Conservation (phyloP, 2,329 filamentous ascomycete genomes). For the Zalaria obscura region DNA sequence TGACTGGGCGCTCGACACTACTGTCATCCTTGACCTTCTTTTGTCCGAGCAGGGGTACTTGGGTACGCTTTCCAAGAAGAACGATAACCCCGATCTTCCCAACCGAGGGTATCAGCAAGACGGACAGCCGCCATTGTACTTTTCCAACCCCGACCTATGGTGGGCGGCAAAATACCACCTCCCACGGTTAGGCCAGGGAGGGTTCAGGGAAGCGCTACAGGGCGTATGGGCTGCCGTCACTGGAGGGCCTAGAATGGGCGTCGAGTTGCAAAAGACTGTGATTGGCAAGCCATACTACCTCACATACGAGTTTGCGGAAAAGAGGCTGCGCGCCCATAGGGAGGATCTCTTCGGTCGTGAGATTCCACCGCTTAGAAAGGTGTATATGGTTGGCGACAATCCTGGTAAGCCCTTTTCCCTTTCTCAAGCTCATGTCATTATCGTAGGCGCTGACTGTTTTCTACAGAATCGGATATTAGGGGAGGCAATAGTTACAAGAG, state of each 20-base stretch:
- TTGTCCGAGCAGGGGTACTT: conserved; percentile 65
- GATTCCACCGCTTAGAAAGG: conserved; percentile 43
- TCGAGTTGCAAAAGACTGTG: conserved; percentile 45
- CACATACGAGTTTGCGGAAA: conserved; percentile 78
- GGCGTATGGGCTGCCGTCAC: conserved; percentile 69
- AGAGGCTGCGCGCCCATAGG: conserved; percentile 50
- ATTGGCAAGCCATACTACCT: conserved; percentile 70
- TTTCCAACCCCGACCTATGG: conserved; percentile 78
- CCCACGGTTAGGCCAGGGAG: conserved; percentile 80
- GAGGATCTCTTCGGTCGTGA: conserved; percentile 28
- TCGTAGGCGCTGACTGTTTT: not conserved
- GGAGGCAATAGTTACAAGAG: conserved; percentile 69
- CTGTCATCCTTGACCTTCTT: conserved; percentile 72
- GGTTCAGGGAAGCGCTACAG: conserved; percentile 68
- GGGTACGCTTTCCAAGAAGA: conserved; percentile 64
- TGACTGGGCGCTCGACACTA: conserved; percentile 85
- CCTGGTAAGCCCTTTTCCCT: conserved; percentile 14
- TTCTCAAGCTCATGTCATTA: not conserved
- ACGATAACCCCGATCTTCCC: conserved; percentile 48
- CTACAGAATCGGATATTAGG: conserved; percentile 67
- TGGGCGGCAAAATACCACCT: conserved; percentile 80
- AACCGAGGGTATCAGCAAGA: conserved; percentile 74
- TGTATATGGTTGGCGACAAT: conserved; percentile 80
- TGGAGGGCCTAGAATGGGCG: conserved; percentile 29
- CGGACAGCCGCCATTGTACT: conserved; percentile 67